Evolutionary conservation across 2,329 filamentous ascomycete genomes (phyloP), one percentile per base, ranked within the genome.

Genomic region (Stagonosporopsis vannaccii): DNA sequence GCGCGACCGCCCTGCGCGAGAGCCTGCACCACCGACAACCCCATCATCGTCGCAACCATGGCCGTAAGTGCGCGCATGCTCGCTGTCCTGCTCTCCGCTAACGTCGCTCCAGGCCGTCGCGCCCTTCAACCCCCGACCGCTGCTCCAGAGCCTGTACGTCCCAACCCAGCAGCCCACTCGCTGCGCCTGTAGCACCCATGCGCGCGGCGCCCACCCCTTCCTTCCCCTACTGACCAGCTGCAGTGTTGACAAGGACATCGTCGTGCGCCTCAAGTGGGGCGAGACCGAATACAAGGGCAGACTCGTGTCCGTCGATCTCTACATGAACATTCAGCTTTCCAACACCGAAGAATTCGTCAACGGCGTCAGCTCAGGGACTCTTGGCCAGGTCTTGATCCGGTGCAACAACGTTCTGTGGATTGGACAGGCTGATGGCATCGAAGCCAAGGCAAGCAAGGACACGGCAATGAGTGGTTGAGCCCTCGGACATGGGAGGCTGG

Each of bases 361-460:
- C 74, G 89, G 91, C 67, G 90, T 96, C 84, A 88, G 87, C 75
- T 92, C 90, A 32, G 94, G 92, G 54, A 86, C 86, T 44, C 80
- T 99, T 64, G 95, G 95, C 6, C 90, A 97, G 79, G 93, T 99
- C 41, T 78, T 99, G 70, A 98, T 99, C 72, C 84, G 94, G 90
- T 96, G 92, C 80, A 98, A 98, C 80, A 98, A 98, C 74, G 94
- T 98, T n/a, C 84, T 98, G 42, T 98, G 92, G 90, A 94, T 98
- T 70, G 85, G 83, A 32, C 82, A 81, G 37, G 82, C 82, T 23
- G 81, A 84, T 40, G 79, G 78, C 46, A 71, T 75, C 11, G 65
- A 74, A 44, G 79, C 82, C 6, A 71, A 69, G 55, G 77, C 80
- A 36, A 53, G 65, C 30, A 75, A 74, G 35, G 78, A 80, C 56